phyloP scores from a whole-genome alignment of 2,329 filamentous ascomycete species.

The Alternaria longipes region DNA sequence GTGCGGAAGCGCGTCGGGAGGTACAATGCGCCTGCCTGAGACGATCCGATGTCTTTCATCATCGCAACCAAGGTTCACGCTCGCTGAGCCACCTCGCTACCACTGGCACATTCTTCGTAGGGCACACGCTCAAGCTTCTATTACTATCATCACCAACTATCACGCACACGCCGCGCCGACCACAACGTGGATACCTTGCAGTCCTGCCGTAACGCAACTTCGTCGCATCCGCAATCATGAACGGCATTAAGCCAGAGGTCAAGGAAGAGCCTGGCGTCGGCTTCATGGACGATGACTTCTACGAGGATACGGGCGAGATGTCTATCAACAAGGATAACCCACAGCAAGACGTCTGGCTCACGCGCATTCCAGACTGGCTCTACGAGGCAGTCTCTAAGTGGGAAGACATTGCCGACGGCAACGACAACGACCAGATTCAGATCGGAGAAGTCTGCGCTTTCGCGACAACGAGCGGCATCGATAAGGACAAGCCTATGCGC shows the following conservation, averaged over 20 bases:
- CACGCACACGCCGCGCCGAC: background rate
- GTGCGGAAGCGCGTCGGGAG: slow-evolving; percentile 21
- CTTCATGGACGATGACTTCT: slow-evolving; percentile 54
- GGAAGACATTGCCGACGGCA: slow-evolving; percentile 46
- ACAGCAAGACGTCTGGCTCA: slow-evolving; percentile 47
- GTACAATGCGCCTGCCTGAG: slow-evolving; percentile 14
- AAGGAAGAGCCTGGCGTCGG: slow-evolving; percentile 51
- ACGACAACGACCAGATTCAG: slow-evolving; percentile 51
- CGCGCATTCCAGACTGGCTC: slow-evolving; percentile 53
- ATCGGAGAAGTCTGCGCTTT: slow-evolving; percentile 49
- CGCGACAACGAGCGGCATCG: slow-evolving; percentile 37
- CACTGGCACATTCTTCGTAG: slow-evolving; percentile 4
- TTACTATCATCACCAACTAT: background rate
- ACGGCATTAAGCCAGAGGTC: slow-evolving; percentile 54
- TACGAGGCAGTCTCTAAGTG: slow-evolving; percentile 50
- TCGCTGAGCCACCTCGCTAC: slow-evolving; percentile 11
- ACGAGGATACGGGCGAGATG: slow-evolving; percentile 57
- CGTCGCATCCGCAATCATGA: slow-evolving; percentile 37
- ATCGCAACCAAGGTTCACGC: background rate
- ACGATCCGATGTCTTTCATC: slow-evolving; percentile 19
- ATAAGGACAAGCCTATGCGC: slow-evolving; percentile 63
- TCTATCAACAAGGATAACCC: slow-evolving; percentile 40
- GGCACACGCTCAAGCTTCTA: background rate
- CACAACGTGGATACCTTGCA: background rate
- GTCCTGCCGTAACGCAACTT: background rate